A percentile compares a stretch with the other conserved stretches of the same genome.
Conservation (phyloP, 768 basidiomycete species). For the Trametes elegans region DNA sequence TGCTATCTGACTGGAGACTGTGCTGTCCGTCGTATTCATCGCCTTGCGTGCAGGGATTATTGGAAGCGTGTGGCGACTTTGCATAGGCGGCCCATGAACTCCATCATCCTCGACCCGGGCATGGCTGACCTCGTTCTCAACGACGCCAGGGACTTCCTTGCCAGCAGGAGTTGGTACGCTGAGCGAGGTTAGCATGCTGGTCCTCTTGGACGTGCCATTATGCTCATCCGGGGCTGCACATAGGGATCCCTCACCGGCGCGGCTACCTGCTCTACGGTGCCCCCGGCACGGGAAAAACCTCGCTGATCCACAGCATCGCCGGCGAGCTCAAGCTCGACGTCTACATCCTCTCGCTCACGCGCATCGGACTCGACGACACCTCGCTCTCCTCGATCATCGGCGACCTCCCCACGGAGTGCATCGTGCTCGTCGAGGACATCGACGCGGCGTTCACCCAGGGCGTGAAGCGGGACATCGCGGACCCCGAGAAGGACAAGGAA, state of each 20-base stretch:
- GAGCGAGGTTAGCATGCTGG: slow-evolving; percentile 49
- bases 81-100: slow-evolving; percentile 64
- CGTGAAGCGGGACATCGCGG: slow-evolving; percentile 18
- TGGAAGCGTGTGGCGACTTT: slow-evolving; percentile 60
- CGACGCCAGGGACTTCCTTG: slow-evolving; percentile 71
- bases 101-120: slow-evolving; percentile 71
- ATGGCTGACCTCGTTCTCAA: slow-evolving; percentile 63
- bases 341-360: slow-evolving; percentile 69
- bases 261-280: slow-evolving; percentile 76
- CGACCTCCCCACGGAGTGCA: slow-evolving; percentile 66
- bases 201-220: not conserved
- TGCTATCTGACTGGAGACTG: not conserved
- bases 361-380: slow-evolving; percentile 61
- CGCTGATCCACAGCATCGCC: slow-evolving; percentile 71
- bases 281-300: slow-evolving; percentile 79
- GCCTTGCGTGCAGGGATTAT: slow-evolving; percentile 26
- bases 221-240: not conserved
- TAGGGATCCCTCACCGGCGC: slow-evolving; percentile 72
- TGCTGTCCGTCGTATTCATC: not conserved
- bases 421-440: slow-evolving; percentile 82
- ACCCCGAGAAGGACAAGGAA: slow-evolving; percentile 10
- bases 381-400: slow-evolving; percentile 56
- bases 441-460: slow-evolving; percentile 63
- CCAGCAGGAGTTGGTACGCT: slow-evolving; percentile 69
- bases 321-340: slow-evolving; percentile 78